phyloP scores from a whole-genome alignment of 2,329 filamentous ascomycete genomes.

The Cercospora zeae-maydis region DNA sequence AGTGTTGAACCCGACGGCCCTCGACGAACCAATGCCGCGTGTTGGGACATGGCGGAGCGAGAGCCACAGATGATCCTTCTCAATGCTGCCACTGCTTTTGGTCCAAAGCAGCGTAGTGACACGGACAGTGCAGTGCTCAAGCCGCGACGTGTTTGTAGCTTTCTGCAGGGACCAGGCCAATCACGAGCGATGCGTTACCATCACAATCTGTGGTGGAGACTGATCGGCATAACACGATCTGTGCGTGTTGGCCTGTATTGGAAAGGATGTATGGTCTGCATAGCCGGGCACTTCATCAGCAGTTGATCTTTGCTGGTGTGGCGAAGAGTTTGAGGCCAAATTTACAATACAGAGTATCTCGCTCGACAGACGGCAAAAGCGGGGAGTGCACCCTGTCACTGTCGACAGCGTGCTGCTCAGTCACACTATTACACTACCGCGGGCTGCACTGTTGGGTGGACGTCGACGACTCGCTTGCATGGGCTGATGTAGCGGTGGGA shows the following conservation, averaged over 20 bases:
- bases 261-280: not conserved
- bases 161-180: constrained; percentile 4
- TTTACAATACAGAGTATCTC: not conserved
- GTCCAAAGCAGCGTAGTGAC: not conserved
- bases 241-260: not conserved
- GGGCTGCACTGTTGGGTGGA: not conserved
- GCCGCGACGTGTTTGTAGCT: not conserved
- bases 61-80: constrained; percentile 1
- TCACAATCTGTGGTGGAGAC: not conserved
- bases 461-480: not conserved
- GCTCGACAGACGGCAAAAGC: not conserved
- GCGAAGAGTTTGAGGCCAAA: not conserved
- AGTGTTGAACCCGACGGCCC: not conserved
- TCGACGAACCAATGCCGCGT: not conserved
- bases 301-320: not conserved
- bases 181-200: not conserved
- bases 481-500: not conserved
- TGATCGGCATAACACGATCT: not conserved
- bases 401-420: not conserved
- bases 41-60: not conserved
- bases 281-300: not conserved
- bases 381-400: not conserved
- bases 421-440: not conserved
- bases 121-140: not conserved
- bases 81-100: constrained; percentile 3